Percentiles rank a stretch among this genome's conserved stretches.
Conservation (phyloP, 345 rosid genomes). For the Populus pruinosa region DNA sequence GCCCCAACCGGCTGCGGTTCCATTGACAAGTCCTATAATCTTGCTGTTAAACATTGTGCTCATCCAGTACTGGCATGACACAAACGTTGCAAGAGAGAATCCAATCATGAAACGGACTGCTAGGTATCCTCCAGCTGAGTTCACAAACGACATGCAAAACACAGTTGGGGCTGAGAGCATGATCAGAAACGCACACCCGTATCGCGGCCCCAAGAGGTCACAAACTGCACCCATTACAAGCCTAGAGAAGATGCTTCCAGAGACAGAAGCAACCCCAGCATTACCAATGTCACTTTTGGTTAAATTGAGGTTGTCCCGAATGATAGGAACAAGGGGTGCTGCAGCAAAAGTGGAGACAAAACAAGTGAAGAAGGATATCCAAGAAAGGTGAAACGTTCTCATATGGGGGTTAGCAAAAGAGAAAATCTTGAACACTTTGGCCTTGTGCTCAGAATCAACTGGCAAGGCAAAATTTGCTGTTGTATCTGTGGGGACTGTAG, state of each 20-base stretch:
- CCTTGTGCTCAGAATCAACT: constrained; percentile 85
- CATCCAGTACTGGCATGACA: constrained; percentile 97
- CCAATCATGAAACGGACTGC: constrained; percentile 89
- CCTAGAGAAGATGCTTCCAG: constrained; percentile 89
- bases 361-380: constrained; percentile 90
- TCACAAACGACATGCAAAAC: constrained; percentile 74
- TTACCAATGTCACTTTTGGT: constrained; percentile 66
- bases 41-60: constrained; percentile 90
- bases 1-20: constrained; percentile 97
- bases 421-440: constrained; percentile 63
- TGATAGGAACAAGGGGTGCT: constrained; percentile 84
- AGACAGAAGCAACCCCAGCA: constrained; percentile 90
- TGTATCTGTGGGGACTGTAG: constrained; percentile 54
- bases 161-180: constrained; percentile 86
- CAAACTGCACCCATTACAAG: constrained; percentile 88
- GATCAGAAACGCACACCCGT: constrained; percentile 75
- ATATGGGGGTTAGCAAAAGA: constrained; percentile 81
- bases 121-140: constrained; percentile 59
- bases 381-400: constrained; percentile 86
- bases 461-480: constrained; percentile 64
- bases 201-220: constrained; percentile 78
- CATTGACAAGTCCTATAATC: constrained; percentile 79
- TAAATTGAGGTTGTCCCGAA: constrained; percentile 72
- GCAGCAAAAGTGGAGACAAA: constrained; percentile 90
- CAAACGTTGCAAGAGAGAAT: constrained; percentile 84